phyloP scores from a whole-genome alignment of 768 basidiomycete genomes.

The Austroboletus festivus region DNA sequence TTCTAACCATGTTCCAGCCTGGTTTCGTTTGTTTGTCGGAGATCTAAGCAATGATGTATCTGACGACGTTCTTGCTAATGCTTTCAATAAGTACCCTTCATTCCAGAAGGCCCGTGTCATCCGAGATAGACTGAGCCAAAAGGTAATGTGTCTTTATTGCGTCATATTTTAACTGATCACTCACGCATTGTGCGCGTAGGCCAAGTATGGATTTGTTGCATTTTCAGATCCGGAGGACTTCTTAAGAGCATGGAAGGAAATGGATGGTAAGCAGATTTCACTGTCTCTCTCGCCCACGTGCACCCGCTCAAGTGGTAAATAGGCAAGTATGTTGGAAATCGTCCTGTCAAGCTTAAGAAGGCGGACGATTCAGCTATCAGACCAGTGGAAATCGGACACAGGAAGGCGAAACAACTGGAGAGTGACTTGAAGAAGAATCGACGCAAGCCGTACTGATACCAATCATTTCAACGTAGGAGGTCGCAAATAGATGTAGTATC shows the following conservation, averaged over 20 bases:
- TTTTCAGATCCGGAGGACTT: conserved; percentile 99
- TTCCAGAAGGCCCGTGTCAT: conserved; percentile 96
- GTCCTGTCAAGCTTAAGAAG: conserved; percentile 95
- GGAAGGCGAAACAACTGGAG: conserved; percentile 89
- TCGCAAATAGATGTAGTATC: conserved; percentile 3
- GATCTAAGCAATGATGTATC: conserved; percentile 98
- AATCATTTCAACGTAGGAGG: not conserved
- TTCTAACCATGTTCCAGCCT: conserved; percentile 49
- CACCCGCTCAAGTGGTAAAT: conserved; percentile 11
- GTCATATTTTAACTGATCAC: not conserved
- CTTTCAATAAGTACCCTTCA: conserved; percentile 89
- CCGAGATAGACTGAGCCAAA: conserved; percentile 88
- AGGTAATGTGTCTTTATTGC: conserved; percentile 48
- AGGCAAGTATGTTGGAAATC: conserved; percentile 98
- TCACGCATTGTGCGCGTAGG: conserved; percentile 43
- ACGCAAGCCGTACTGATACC: conserved; percentile 71
- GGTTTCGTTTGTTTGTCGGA: conserved; percentile 97
- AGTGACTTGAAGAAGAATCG: conserved; percentile 88
- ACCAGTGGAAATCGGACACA: conserved; percentile 89
- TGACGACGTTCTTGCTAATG: conserved; percentile 88
- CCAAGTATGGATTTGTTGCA: conserved; percentile 95
- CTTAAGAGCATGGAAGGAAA: conserved; percentile 97
- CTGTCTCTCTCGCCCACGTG: not conserved
- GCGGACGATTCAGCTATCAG: conserved; percentile 83
- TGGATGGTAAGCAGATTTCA: conserved; percentile 85